phyloP scores from a whole-genome alignment of 2,329 filamentous ascomycete genomes.

The Penicillium sp. region DNA sequence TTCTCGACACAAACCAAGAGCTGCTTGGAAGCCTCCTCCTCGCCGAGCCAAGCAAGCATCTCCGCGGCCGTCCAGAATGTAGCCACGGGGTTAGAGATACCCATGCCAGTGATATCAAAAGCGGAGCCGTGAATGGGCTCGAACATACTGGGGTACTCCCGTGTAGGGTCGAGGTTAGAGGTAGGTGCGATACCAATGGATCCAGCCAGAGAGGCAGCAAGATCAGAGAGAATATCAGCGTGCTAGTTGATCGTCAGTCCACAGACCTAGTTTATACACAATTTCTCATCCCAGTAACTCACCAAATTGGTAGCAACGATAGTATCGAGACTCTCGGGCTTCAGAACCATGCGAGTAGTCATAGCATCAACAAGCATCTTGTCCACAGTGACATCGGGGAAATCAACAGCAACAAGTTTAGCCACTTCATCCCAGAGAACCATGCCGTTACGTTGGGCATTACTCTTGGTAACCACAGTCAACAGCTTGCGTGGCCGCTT shows the following conservation, averaged over 20 bases:
- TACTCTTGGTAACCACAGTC: slow-evolving; percentile 65
- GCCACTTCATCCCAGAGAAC: slow-evolving; percentile 67
- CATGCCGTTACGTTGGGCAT: slow-evolving; percentile 65
- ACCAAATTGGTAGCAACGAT: slow-evolving; percentile 62
- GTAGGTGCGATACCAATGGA: slow-evolving; percentile 72
- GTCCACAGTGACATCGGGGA: slow-evolving; percentile 59
- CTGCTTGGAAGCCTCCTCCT: slow-evolving; percentile 55
- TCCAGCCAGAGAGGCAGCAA: slow-evolving; percentile 67
- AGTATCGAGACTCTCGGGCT: slow-evolving; percentile 60
- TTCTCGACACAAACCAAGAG: slow-evolving; percentile 61
- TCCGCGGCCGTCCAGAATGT: slow-evolving; percentile 70
- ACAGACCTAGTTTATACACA: background rate
- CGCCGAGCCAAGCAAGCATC: slow-evolving; percentile 64
- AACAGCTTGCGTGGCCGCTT: slow-evolving; percentile 57
- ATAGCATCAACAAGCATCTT: slow-evolving; percentile 68
- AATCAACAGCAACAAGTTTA: slow-evolving; percentile 54
- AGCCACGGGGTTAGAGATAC: slow-evolving; percentile 60
- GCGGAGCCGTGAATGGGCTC: slow-evolving; percentile 64
- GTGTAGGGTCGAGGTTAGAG: slow-evolving; percentile 64
- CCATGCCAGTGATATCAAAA: slow-evolving; percentile 63
- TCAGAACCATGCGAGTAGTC: slow-evolving; percentile 63
- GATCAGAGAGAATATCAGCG: slow-evolving; percentile 68
- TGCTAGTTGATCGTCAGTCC: slow-evolving; percentile 35
- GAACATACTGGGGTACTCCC: slow-evolving; percentile 60
- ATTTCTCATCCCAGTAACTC: slow-evolving; percentile 4